Base-by-base conservation (phyloP, 768 basidiomycete species). In the Myochromella boudieri region DNA sequence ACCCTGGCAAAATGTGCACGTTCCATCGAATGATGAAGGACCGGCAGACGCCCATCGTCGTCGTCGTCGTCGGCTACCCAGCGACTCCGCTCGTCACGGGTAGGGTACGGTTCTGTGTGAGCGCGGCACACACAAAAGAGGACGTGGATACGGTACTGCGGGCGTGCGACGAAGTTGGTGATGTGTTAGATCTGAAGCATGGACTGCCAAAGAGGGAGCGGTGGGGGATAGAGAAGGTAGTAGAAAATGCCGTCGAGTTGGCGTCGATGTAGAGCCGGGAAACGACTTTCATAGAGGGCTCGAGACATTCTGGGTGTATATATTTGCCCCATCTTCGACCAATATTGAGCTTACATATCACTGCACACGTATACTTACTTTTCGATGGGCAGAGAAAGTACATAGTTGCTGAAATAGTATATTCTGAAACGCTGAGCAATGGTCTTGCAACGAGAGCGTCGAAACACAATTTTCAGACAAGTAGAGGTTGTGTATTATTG, bases 61-160 rank as follows among this genome's bases (percentile, higher is more conserved):
- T 91, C 4, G 94, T 97, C 18, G 89, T 95, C 25, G 92, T 97
- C 6, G 85, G 83, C 21, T 95, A 95, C 63, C 89, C 86, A 6
- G 93, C 94, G 1, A 97, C 94, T 21, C 84, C 93, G 12, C 80
- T 97, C 31, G 83, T 93, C 51, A 91, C 91, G 8, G 80, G 83
- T 34, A 81, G 97, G 22, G 91, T 94, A 43, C 77, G 97, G 58
- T 97, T 98, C 76, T 98, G 97, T 62, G 77, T 97, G 12, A 92
- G 89, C 47, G 89, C 95, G 9, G 74, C 93, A 38, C 97, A 99
- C 75, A 98, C 95, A 46, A 99, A 99, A 72, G 88, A 93, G 56
- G 97, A 99, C 60, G 82, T 98, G 48, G 97, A 99, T 69, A 70
- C 71, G 10, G 69, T 98, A 22, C 73, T 99, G 38, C 70, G 77